A percentile compares a stretch with the other conserved stretches of the same genome.
These are phyloP conservation scores for Phytophthora pinifolia DNA, from an alignment of 352 stramenopile species.

Conservation along the genomic window DNA sequence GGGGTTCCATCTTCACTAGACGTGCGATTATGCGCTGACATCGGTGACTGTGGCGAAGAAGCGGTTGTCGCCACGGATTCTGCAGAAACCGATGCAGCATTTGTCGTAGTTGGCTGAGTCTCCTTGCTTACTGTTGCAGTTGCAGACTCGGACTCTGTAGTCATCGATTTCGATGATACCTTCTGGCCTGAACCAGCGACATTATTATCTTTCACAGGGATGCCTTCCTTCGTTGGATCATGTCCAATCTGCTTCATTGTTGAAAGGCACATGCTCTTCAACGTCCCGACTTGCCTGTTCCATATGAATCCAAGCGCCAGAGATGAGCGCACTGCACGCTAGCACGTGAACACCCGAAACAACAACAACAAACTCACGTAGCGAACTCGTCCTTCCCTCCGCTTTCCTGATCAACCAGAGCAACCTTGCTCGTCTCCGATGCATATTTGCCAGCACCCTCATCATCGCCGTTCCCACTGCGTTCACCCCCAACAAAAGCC, in stretches of 20 bases:
- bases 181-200: not conserved
- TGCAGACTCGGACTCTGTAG: no score
- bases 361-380: conserved; percentile 12
- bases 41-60: conserved; percentile 27
- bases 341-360: not conserved
- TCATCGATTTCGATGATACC: not conserved
- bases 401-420: conserved; percentile 3
- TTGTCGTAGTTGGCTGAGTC: not conserved
- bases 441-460: not conserved
- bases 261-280: conserved; percentile 34
- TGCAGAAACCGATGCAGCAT: conserved; percentile 1
- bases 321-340: conserved; percentile 5
- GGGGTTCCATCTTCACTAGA: conserved; percentile 28
- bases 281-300: conserved; percentile 30
- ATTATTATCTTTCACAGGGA: conserved; percentile 2
- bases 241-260: conserved; percentile 18
- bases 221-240: conserved; percentile 2
- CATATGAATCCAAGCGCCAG: conserved; percentile 1
- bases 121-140: no score
- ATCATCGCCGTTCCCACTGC: conserved; percentile 5
- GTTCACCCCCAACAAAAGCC: conserved; percentile 1
- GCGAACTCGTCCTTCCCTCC: conserved; percentile 4
- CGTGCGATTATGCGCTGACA: conserved; percentile 18
- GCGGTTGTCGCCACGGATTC: conserved; percentile 10
- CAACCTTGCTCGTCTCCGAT: conserved; percentile 7